Evolutionary conservation across 805 yeast genomes (phyloP).

Genomic region (Wickerhamiella allomyrinae): DNA sequence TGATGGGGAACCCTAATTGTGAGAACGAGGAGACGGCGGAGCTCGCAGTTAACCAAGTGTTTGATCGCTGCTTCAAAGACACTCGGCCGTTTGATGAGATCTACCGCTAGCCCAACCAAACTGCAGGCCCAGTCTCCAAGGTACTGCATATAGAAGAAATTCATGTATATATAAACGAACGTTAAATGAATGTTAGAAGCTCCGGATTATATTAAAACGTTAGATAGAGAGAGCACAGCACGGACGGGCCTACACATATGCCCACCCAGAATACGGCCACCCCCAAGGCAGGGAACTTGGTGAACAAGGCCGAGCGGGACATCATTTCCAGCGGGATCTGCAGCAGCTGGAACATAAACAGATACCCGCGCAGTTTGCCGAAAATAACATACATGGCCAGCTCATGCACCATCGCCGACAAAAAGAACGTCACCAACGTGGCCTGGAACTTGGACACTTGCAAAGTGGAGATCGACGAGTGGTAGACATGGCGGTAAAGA

Average conservation of each 20-base stretch:
- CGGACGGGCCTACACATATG: constrained; percentile 74
- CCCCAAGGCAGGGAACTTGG: constrained; percentile 46
- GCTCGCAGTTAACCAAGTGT: constrained; percentile 69
- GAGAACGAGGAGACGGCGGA: constrained; percentile 58
- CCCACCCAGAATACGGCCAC: constrained; percentile 86
- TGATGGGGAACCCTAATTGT: constrained; percentile 76
- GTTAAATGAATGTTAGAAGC: too few relatives aligned
- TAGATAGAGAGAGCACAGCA: constrained; percentile 72
- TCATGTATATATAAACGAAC: background rate
- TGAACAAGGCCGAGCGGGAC: constrained; percentile 45
- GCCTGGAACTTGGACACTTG: constrained; percentile 53
- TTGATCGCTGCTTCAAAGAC: constrained; percentile 86
- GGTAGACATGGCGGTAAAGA: constrained; percentile 83
- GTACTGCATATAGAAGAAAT: too few relatives aligned
- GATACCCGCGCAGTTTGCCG: constrained; percentile 63
- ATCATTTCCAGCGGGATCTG: constrained; percentile 70
- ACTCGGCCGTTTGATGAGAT: constrained; percentile 93
- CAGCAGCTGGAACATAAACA: constrained; percentile 67
- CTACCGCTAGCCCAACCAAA: constrained; percentile 43
- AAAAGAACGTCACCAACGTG: constrained; percentile 40
- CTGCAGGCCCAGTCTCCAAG: too few relatives aligned
- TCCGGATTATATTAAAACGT: constrained; percentile 35
- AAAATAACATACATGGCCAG: constrained; percentile 83
- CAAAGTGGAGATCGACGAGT: constrained; percentile 68
- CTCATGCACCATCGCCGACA: constrained; percentile 80